Evolutionary conservation across 2,329 filamentous ascomycete species (phyloP).

Genomic region (Cordyceps sp.): DNA sequence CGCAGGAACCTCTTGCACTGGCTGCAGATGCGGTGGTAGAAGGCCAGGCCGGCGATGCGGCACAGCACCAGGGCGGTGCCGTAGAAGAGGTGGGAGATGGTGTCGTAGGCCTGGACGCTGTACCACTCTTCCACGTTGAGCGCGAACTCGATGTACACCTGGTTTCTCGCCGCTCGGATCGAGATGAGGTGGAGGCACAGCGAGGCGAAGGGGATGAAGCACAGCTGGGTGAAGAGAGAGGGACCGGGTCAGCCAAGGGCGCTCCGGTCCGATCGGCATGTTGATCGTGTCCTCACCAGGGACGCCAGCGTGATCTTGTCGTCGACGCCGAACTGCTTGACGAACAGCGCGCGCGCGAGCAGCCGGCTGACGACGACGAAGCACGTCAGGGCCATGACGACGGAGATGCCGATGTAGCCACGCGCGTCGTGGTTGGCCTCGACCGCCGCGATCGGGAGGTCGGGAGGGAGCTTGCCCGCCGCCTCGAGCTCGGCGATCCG

Average conservation of each 20-base stretch:
- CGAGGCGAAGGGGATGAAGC: neutral
- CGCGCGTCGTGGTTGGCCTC: neutral
- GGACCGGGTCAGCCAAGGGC: no score
- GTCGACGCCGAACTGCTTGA: conserved; percentile 1
- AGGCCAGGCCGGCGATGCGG: conserved; percentile 2
- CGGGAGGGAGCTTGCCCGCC: neutral
- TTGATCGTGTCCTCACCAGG: no score
- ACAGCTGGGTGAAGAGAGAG: neutral
- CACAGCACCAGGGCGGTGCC: conserved; percentile 1
- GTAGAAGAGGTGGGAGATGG: conserved; percentile 1
- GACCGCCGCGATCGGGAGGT: neutral
- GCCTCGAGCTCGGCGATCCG: neutral
- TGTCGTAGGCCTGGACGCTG: neutral
- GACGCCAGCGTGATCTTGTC: no score
- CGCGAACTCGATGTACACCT: neutral
- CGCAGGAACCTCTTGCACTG: conserved; percentile 1
- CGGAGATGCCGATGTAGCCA: neutral
- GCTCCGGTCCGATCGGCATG: no score
- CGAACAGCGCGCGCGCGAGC: neutral
- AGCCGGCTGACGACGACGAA: conserved; percentile 1
- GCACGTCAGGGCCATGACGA: neutral
- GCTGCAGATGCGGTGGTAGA: conserved; percentile 2
- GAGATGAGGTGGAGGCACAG: neutral
- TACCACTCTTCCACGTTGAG: neutral
- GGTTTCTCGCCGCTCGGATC: neutral